Evolutionary conservation across 441 rosid genomes (phyloP).

Genomic region (Aquilaria agallochum): DNA sequence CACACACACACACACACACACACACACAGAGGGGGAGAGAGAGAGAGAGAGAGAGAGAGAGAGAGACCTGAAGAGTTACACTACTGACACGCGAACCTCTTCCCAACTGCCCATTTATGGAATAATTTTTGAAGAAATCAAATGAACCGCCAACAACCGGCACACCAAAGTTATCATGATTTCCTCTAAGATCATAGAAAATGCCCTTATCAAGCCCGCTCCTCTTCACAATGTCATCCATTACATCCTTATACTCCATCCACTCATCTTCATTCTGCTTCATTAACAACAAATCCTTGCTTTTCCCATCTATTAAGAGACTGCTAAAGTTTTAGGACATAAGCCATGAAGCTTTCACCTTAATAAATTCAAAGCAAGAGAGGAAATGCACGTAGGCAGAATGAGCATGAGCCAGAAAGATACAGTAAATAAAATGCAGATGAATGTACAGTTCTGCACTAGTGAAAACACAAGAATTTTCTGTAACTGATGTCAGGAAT

Average conservation of each 20-base stretch:
- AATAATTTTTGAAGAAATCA: constrained; percentile 83
- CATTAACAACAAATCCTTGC: constrained; percentile 75
- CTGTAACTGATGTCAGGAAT: no score
- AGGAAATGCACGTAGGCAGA: no score
- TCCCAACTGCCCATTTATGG: constrained; percentile 71
- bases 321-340: no score
- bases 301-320: constrained; percentile 71
- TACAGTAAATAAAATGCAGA: no score
- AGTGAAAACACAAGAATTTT: no score
- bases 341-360: no score
- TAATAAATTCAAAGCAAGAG: no score
- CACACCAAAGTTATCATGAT: constrained; percentile 92
- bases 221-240: constrained; percentile 56
- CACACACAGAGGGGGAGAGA: not conserved
- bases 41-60: constrained; percentile 10
- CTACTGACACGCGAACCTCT: constrained; percentile 56
- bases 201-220: constrained; percentile 67
- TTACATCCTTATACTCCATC: constrained; percentile 67
- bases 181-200: constrained; percentile 93
- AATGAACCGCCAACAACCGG: constrained; percentile 49
- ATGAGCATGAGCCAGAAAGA: no score
- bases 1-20: no score
- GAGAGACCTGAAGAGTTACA: constrained; percentile 70
- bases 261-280: constrained; percentile 87
- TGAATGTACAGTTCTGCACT: no score